A percentile compares a stretch with the other conserved stretches of the same genome.
These are phyloP conservation scores for Harrya chromipes DNA, from an alignment of 768 basidiomycete species.

Conservation along the genomic window DNA sequence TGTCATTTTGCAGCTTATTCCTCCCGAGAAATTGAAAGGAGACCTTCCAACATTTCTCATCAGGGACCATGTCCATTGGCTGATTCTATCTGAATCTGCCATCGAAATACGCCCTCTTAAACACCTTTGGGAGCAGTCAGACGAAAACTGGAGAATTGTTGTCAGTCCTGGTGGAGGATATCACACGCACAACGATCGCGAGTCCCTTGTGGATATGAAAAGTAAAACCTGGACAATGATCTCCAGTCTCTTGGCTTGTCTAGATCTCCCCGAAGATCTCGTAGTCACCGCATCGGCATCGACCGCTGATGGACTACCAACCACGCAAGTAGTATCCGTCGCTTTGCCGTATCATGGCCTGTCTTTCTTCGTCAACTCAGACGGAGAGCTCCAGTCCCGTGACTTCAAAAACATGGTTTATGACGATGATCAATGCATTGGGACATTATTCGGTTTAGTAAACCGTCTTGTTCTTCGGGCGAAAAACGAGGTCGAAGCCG, in stretches of 20 bases:
- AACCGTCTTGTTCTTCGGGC: conserved; percentile 33
- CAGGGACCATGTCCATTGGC: conserved; percentile 21
- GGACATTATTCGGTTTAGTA: conserved; percentile 40
- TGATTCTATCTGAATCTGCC: conserved; percentile 9
- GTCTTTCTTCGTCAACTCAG: conserved; percentile 34
- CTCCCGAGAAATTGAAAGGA: conserved; percentile 10
- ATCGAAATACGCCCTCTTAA: conserved; percentile 25
- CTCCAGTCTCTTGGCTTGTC: conserved; percentile 1
- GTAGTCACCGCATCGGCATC: conserved; percentile 11
- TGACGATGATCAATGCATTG: conserved; percentile 35
- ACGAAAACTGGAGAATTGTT: conserved; percentile 20
- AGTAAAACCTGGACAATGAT: conserved; percentile 21
- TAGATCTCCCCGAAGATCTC: conserved; percentile 17
- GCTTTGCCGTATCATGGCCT: conserved; percentile 36
- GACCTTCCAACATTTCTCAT: conserved; percentile 25
- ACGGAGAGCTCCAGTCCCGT: conserved; percentile 32
- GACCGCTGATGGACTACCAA: background rate
- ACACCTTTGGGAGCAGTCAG: conserved; percentile 16
- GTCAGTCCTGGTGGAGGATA: background rate
- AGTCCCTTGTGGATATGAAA: conserved; percentile 19
- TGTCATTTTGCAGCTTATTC: conserved; percentile 18
- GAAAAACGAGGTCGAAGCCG: conserved; percentile 2
- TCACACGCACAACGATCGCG: background rate
- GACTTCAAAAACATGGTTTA: conserved; percentile 39
- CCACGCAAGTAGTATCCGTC: conserved; percentile 7